These are phyloP conservation scores for Komagataella pseudopastoris DNA, from an alignment of 805 yeast genomes.

Conservation along the genomic window DNA sequence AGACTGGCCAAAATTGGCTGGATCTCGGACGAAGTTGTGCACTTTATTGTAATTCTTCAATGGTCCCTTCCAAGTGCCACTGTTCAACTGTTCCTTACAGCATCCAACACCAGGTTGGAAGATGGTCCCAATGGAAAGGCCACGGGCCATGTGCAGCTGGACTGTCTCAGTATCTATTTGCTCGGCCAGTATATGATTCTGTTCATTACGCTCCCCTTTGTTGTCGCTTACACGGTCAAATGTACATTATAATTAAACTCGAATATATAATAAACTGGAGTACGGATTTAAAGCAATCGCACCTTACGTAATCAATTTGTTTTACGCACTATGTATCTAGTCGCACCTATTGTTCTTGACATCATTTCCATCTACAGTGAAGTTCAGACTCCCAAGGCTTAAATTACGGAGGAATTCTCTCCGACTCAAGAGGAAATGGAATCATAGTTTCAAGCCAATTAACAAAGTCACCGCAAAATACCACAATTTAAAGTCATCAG, in stretches of 20 bases:
- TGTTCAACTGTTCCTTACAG: constrained; percentile 44
- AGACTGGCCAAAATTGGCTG: constrained; percentile 33
- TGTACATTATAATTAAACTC: constrained; percentile 8
- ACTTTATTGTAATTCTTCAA: constrained; percentile 31
- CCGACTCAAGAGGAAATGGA: neutral
- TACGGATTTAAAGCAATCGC: neutral
- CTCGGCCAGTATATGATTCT: constrained; percentile 33
- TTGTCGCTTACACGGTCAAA: constrained; percentile 29
- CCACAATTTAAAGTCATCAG: neutral
- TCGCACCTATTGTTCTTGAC: neutral
- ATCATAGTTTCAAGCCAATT: neutral
- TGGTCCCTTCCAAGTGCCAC: constrained; percentile 46
- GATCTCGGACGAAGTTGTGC: constrained; percentile 25
- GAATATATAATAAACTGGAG: neutral
- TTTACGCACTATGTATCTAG: no score
- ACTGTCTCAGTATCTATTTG: constrained; percentile 37
- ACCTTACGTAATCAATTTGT: neutral
- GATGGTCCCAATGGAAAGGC: constrained; percentile 20
- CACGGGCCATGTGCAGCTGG: constrained; percentile 31
- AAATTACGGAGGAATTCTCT: neutral
- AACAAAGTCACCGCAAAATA: neutral
- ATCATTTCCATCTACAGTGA: neutral
- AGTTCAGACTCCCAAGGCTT: neutral
- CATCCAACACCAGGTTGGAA: constrained; percentile 35
- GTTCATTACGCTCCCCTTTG: constrained; percentile 33